Evolutionary conservation across 208 protist species (phyloP), one percentile per base, ranked within the genome.

Genomic region (Polymyxa betae): DNA sequence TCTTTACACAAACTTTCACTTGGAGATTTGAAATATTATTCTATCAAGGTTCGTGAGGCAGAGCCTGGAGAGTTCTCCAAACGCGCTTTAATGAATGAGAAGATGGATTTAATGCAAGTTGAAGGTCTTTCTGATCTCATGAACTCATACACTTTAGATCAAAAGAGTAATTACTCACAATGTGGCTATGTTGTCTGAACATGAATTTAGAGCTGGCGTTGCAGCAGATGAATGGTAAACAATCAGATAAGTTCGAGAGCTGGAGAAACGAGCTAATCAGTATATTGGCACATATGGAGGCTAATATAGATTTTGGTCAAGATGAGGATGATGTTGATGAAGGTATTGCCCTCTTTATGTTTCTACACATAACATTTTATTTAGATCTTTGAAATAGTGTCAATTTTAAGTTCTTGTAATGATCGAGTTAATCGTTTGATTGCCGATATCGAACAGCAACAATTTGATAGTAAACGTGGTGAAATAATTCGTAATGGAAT

Each of bases 51-150:
- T 5, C 5, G 72, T 5, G 72, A 82, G 72, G 72, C 72, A n/a
- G 35, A 20, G 40, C 72, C 72, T 82, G 72, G 72, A 82, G 72
- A 82, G 72, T 82, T 82, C 72, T 38, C 16, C n/a, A 35, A n/a
- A 35, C 5, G 72, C 10, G 72, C 72, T 5, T 16, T 82, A 20
- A 5, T 38, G 5, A 82, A 43, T 82, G 72, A n/a, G 35, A 82
- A 82, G 72, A 82, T 82, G 72, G 72, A 82, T 82, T 12, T 82
- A 12, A 43, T 82, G 72, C 72, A 82, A 35, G n/a, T 82, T 16
- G 72, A 82, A n/a, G 72, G 16, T 5, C 72, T 82, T 5, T 35
- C 72, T 5, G 72, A 82, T 43, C 40, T 82, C 10, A 35, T 35
- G 16, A 82, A 82, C n/a, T 35, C 72, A 82, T n/a, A 82, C 10